These are phyloP conservation scores for Lodderomyces theae DNA, from an alignment of 1,139 yeast genomes.

Conservation along the genomic window DNA sequence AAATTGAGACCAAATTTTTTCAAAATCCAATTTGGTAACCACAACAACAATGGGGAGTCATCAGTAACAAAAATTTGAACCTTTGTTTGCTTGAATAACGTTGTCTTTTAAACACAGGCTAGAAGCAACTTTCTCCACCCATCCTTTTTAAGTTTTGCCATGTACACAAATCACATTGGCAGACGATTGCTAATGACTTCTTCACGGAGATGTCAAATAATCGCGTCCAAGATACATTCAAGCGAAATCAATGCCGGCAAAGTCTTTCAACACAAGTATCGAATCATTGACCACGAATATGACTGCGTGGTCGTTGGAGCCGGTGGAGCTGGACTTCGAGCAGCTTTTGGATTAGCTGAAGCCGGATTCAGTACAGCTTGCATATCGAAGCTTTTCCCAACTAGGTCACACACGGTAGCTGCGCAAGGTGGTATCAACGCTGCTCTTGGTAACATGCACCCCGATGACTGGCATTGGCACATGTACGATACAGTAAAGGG, in stretches of 20 bases:
- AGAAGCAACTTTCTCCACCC: no score
- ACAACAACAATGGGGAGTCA: no score
- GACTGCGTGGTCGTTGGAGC: conserved; percentile 98
- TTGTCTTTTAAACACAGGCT: no score
- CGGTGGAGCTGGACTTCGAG: conserved; percentile 98
- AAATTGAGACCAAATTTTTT: not conserved
- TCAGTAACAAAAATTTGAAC: no score
- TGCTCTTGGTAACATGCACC: conserved; percentile 95
- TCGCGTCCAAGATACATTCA: conserved; percentile 27
- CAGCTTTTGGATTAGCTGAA: conserved; percentile 95
- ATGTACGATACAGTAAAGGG: conserved; percentile 99
- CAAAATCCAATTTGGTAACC: no score
- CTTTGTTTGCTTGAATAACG: no score
- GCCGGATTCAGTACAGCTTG: conserved; percentile 98
- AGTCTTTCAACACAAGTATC: conserved; percentile 70
- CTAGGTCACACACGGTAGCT: conserved; percentile 98
- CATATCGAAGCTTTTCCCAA: conserved; percentile 93
- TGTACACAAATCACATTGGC: not conserved
- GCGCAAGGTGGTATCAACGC: conserved; percentile 99
- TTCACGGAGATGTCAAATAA: conserved; percentile 25
- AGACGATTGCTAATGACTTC: conserved; percentile 6
- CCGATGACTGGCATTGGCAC: conserved; percentile 99
- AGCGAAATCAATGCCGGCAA: conserved; percentile 31
- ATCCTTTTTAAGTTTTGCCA: not conserved
- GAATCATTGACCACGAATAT: conserved; percentile 93